phyloP scores from a whole-genome alignment of 2,329 filamentous ascomycete species.

The Clonostachys rosea region DNA sequence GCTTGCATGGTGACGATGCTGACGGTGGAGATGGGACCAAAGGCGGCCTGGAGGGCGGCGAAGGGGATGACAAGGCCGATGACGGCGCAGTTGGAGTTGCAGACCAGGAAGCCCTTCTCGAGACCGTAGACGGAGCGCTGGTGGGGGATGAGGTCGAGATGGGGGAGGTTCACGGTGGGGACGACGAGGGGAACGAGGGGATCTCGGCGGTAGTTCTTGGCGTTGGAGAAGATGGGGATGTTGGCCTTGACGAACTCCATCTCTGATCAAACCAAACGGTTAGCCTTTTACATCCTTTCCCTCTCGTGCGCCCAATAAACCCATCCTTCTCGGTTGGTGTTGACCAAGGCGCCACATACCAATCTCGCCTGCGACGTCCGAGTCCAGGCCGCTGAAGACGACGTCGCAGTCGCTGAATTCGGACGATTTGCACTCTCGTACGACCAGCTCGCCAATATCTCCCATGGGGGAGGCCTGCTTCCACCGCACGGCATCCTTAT shows the following conservation, averaged over 20 bases:
- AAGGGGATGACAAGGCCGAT: slow-evolving; percentile 95
- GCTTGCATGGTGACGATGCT: slow-evolving; percentile 92
- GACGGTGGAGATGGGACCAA: slow-evolving; percentile 73
- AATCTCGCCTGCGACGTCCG: slow-evolving; percentile 87
- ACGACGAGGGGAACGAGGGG: slow-evolving; percentile 90
- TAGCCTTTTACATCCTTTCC: not conserved
- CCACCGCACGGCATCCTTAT: slow-evolving; percentile 92
- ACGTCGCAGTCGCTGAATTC: slow-evolving; percentile 89
- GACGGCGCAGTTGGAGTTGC: slow-evolving; percentile 97
- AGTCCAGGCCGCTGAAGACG: slow-evolving; percentile 88
- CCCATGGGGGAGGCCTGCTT: slow-evolving; percentile 87
- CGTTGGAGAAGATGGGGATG: slow-evolving; percentile 92
- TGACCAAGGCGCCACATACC: slow-evolving; percentile 50
- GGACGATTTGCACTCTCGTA: slow-evolving; percentile 77
- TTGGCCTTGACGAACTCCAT: slow-evolving; percentile 86
- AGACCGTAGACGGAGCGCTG: slow-evolving; percentile 71
- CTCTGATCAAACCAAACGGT: slow-evolving; percentile 36
- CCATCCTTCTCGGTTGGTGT: not conserved
- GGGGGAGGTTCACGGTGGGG: slow-evolving; percentile 86
- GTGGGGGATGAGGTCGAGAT: slow-evolving; percentile 85
- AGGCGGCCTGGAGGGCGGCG: slow-evolving; percentile 79
- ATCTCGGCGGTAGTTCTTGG: slow-evolving; percentile 93
- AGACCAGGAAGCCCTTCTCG: slow-evolving; percentile 86
- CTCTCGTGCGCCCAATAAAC: not conserved
- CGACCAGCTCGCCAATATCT: slow-evolving; percentile 72